A percentile compares a stretch with the other conserved stretches of the same genome.
Evolutionary conservation across 768 basidiomycete genomes (phyloP).

Genomic region (Lenzites betulinus): DNA sequence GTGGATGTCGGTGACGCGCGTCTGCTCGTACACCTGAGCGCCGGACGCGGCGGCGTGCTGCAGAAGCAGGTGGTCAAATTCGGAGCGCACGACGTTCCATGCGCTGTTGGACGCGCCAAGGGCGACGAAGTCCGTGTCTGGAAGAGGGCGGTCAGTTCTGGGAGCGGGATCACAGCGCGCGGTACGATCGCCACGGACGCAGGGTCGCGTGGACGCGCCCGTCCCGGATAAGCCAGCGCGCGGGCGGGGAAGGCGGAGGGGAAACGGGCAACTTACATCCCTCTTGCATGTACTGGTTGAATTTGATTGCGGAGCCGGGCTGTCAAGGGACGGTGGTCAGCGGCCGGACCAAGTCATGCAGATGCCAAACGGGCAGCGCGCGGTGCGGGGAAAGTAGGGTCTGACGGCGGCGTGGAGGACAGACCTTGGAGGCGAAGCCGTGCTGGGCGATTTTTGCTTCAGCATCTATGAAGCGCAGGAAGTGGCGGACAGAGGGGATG

Average conservation of each 20-base stretch:
- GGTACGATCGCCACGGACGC: not conserved
- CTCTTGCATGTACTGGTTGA: slow-evolving; percentile 55
- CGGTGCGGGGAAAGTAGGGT: too few relatives aligned
- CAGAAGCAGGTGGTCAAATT: slow-evolving; percentile 60
- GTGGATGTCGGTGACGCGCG: slow-evolving; percentile 45
- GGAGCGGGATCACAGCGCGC: too few relatives aligned
- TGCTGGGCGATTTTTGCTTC: slow-evolving; percentile 44
- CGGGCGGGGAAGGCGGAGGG: not conserved
- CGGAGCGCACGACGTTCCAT: slow-evolving; percentile 67
- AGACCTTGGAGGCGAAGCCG: slow-evolving; percentile 53
- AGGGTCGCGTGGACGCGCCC: not conserved
- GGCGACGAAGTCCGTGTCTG: slow-evolving; percentile 62
- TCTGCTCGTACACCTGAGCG: slow-evolving; percentile 49
- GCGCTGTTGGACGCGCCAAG: slow-evolving; percentile 49
- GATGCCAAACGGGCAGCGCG: not conserved
- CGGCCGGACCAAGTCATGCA: not conserved
- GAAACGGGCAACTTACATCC: slow-evolving; percentile 47
- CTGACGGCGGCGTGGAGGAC: not conserved
- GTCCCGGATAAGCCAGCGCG: not conserved
- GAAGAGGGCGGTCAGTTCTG: not conserved
- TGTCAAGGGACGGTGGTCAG: slow-evolving; percentile 28
- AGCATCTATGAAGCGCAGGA: slow-evolving; percentile 52
- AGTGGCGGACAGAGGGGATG: slow-evolving; percentile 52
- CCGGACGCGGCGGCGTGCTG: slow-evolving; percentile 53
- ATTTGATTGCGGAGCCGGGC: slow-evolving; percentile 65